Percentiles rank a stretch among this genome's conserved stretches.
These are phyloP conservation scores for Fennellomyces sp. DNA, from an alignment of 371 early-diverging fungal species.

Conservation along the genomic window DNA sequence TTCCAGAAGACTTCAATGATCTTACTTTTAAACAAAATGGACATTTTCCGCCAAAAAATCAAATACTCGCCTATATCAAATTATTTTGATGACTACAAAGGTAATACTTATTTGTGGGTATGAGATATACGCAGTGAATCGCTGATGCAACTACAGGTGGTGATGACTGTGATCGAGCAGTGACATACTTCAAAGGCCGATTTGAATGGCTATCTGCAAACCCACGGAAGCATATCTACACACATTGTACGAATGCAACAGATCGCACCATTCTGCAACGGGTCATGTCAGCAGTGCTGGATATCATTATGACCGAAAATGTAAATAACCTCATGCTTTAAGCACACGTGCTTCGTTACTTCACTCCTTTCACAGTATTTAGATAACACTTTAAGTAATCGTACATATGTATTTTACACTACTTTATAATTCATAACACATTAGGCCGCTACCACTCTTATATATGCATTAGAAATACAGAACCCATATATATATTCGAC, in stretches of 20 bases:
- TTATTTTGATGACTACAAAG: constrained; percentile 88
- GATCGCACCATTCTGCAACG: constrained; percentile 54
- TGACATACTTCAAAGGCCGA: constrained; percentile 29
- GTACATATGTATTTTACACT: too few relatives aligned
- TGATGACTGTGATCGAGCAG: constrained; percentile 19
- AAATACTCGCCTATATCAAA: constrained; percentile 68
- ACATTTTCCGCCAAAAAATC: constrained; percentile 88
- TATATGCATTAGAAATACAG: too few relatives aligned
- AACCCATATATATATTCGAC: too few relatives aligned
- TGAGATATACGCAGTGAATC: not conserved
- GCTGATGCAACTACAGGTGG: constrained; percentile 11
- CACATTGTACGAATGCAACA: constrained; percentile 62
- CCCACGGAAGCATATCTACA: constrained; percentile 50
- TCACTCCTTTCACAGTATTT: too few relatives aligned
- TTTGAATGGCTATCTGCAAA: constrained; percentile 35
- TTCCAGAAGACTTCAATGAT: constrained; percentile 90
- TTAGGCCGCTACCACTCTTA: too few relatives aligned
- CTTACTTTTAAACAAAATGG: constrained; percentile 94
- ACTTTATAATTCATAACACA: too few relatives aligned
- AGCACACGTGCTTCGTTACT: not conserved
- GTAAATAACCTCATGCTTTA: constrained; percentile 8
- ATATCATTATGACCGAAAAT: constrained; percentile 54
- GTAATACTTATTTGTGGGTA: too few relatives aligned
- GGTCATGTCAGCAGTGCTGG: constrained; percentile 60
- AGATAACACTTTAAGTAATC: too few relatives aligned